Percentiles rank a stretch among this genome's conserved stretches.
Evolutionary conservation across 805 yeast genomes (phyloP).

Genomic region (Kodamaea lidongshanica): DNA sequence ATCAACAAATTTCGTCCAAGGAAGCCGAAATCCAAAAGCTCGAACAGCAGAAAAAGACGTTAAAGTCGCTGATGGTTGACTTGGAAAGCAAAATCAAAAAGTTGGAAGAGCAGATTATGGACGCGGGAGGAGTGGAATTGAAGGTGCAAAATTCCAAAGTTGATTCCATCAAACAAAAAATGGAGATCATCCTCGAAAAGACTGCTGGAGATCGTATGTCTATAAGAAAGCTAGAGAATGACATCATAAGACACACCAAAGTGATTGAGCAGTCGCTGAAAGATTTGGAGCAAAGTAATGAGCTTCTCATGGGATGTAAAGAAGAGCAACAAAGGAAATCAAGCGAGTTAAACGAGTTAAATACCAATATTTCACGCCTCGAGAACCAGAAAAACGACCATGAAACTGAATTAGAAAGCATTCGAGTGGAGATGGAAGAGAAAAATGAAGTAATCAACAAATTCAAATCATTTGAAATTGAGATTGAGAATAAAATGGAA

Average conservation of each 20-base stretch:
- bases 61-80: constrained; percentile 51
- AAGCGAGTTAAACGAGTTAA: constrained; percentile 29
- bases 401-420: constrained; percentile 33
- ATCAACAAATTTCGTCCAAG: constrained; percentile 35
- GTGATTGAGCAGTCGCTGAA: constrained; percentile 38
- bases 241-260: constrained; percentile 49
- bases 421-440: constrained; percentile 26
- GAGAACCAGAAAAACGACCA: constrained; percentile 36
- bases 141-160: constrained; percentile 78
- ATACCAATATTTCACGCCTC: constrained; percentile 22
- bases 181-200: constrained; percentile 53
- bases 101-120: constrained; percentile 74
- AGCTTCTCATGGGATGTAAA: constrained; percentile 19
- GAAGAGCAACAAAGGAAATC: constrained; percentile 17
- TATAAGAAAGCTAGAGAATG: constrained; percentile 57
- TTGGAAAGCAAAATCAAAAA: constrained; percentile 50
- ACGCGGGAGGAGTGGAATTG: constrained; percentile 84
- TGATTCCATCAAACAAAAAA: constrained; percentile 61
- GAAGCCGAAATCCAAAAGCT: constrained; percentile 17
- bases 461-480: constrained; percentile 60
- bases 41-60: constrained; percentile 13
- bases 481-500: constrained; percentile 57
- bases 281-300: constrained; percentile 35
- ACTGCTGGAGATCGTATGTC: constrained; percentile 52
- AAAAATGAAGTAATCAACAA: constrained; percentile 45